Percentiles rank a stretch among this genome's conserved stretches.
phyloP scores from a whole-genome alignment of 2,329 filamentous ascomycete species.

The Alternaria gaisen region DNA sequence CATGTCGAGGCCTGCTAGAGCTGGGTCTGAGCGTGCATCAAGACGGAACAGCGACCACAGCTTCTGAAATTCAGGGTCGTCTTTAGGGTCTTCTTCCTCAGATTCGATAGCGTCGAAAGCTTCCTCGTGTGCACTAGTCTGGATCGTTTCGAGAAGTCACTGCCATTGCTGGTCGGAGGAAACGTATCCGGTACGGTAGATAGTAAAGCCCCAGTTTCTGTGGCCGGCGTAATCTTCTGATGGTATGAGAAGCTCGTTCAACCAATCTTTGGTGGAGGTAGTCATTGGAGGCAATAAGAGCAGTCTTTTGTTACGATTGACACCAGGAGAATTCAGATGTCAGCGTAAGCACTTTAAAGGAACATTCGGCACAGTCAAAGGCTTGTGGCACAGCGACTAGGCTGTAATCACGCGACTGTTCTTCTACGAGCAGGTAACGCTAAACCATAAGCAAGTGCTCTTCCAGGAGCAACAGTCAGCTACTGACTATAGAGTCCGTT shows the following conservation, averaged over 20 bases:
- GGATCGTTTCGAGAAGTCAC: slow-evolving; percentile 20
- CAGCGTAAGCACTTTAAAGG: background rate
- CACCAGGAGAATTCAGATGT: rapidly evolving
- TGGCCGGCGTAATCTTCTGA: too few species aligned
- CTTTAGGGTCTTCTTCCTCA: background rate
- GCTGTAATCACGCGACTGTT: background rate
- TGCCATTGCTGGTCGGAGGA: slow-evolving; percentile 24
- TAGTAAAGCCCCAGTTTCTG: too few species aligned
- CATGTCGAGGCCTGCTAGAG: slow-evolving; percentile 17
- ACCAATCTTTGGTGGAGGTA: rapidly evolving
- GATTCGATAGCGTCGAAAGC: background rate
- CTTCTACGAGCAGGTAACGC: rapidly evolving
- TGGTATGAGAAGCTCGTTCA: too few species aligned
- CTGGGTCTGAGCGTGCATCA: slow-evolving; percentile 22
- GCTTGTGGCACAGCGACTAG: background rate
- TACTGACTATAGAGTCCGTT: background rate
- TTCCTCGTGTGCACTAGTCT: slow-evolving; percentile 4
- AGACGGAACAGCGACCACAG: slow-evolving; percentile 22
- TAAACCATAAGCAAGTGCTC: background rate
- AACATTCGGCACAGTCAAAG: background rate
- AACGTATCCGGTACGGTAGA: slow-evolving; percentile 22
- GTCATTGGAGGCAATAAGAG: too few species aligned
- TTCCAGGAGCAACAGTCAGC: background rate
- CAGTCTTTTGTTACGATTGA: background rate
- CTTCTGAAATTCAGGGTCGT: slow-evolving; percentile 12